Percentiles rank a stretch among this genome's conserved stretches.
Conservation (phyloP, 2,329 filamentous ascomycete species). For the Alternaria sp. region DNA sequence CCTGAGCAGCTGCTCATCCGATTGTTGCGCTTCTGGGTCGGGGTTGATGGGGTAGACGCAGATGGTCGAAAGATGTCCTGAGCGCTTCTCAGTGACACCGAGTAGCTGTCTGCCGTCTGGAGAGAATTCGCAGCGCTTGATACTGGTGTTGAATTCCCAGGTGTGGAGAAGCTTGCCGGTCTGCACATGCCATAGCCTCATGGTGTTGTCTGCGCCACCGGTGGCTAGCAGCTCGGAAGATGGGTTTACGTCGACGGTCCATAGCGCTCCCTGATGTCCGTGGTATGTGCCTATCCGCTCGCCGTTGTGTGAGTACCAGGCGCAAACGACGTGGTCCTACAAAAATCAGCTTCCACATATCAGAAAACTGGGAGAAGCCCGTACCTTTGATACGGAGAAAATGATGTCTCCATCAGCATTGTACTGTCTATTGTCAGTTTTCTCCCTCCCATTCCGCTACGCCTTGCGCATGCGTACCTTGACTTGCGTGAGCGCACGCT, state of each 20-base stretch:
- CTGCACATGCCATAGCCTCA: constrained; percentile 96
- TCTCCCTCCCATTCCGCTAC: not conserved
- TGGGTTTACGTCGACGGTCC: constrained; percentile 97
- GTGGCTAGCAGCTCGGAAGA: constrained; percentile 91
- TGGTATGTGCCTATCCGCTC: constrained; percentile 94
- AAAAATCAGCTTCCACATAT: constrained; percentile 3
- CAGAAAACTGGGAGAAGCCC: not conserved
- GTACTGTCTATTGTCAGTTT: constrained; percentile 55
- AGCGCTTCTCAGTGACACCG: constrained; percentile 97
- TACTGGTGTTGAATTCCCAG: constrained; percentile 96
- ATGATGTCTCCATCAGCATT: constrained; percentile 90
- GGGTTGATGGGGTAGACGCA: constrained; percentile 89
- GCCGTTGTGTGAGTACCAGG: constrained; percentile 97
- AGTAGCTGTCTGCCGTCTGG: constrained; percentile 90
- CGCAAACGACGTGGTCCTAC: constrained; percentile 89
- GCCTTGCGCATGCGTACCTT: constrained; percentile 52
- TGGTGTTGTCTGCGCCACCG: constrained; percentile 97
- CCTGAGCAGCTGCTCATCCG: constrained; percentile 79
- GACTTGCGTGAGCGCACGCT: constrained; percentile 95
- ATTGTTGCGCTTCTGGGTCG: constrained; percentile 84
- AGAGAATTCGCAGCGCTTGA: constrained; percentile 98
- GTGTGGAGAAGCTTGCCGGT: constrained; percentile 92
- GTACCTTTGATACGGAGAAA: constrained; percentile 74
- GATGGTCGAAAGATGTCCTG: constrained; percentile 94
- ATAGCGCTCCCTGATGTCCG: constrained; percentile 97